Evolutionary conservation across 2,329 filamentous ascomycete species (phyloP).

Genomic region (Diaporthe longicolla): DNA sequence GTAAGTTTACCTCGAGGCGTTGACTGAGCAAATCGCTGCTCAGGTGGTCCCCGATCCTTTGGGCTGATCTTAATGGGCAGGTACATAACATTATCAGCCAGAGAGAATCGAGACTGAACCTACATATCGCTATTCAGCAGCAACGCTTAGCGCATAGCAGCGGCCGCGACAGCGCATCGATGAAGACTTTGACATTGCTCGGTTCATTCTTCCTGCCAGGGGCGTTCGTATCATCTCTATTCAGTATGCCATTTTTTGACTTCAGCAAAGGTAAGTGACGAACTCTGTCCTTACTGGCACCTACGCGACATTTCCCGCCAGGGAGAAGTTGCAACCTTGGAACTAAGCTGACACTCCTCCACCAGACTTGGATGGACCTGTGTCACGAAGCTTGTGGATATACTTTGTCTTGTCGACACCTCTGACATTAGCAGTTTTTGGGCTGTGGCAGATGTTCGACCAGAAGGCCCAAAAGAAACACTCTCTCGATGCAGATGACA

Average conservation of each 20-base stretch:
- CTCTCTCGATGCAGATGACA: not conserved
- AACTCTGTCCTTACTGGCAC: too few species aligned
- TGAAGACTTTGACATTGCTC: slow-evolving; percentile 41
- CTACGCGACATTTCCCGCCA: not conserved
- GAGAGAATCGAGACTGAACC: slow-evolving; percentile 53
- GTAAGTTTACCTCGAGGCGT: slow-evolving; percentile 45
- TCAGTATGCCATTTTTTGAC: slow-evolving; percentile 34
- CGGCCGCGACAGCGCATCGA: slow-evolving; percentile 47
- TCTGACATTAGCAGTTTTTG: not conserved
- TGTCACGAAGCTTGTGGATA: slow-evolving; percentile 29
- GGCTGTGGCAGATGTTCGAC: slow-evolving; percentile 14
- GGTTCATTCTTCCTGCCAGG: slow-evolving; percentile 3
- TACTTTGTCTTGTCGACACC: slow-evolving; percentile 22
- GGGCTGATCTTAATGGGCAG: slow-evolving; percentile 41
- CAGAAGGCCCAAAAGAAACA: not conserved
- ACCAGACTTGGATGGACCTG: slow-evolving; percentile 18
- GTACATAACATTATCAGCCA: slow-evolving; percentile 54
- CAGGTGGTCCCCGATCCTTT: not conserved
- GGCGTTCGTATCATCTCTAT: not conserved
- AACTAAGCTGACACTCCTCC: rapidly evolving
- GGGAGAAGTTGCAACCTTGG: rapidly evolving
- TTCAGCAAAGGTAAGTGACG: not conserved
- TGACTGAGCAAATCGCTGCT: not conserved
- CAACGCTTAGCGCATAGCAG: slow-evolving; percentile 45
- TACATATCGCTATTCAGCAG: slow-evolving; percentile 49